These are phyloP conservation scores for Lentinula guzmanii DNA, from an alignment of 768 basidiomycete genomes.

Conservation along the genomic window DNA sequence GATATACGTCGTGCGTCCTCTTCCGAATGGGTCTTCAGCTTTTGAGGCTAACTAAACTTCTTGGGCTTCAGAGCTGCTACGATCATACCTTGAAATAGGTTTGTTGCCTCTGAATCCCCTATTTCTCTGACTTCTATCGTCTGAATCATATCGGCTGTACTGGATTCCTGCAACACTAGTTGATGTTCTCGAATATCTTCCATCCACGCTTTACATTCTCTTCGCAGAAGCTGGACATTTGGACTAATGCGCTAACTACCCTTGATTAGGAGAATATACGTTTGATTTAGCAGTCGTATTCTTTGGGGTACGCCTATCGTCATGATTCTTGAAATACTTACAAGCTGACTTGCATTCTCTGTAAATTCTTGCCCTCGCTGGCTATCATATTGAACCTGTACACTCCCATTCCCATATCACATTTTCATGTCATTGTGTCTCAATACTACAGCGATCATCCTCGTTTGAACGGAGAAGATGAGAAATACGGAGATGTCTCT, in stretches of 20 bases:
- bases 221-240: too few species aligned
- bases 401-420: background rate
- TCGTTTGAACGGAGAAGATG: conserved; percentile 62
- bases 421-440: background rate
- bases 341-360: too few species aligned
- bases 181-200: background rate
- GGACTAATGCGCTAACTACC: too few species aligned
- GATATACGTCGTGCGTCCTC: conserved; percentile 71
- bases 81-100: conserved; percentile 80
- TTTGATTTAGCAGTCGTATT: conserved; percentile 86
- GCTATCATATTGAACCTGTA: too few species aligned
- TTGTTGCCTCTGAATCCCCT: conserved; percentile 13
- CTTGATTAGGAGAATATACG: conserved; percentile 62
- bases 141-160: too few species aligned
- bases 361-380: too few species aligned
- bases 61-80: conserved; percentile 50
- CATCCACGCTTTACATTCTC: background rate
- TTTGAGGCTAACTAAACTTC: background rate
- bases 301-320: conserved; percentile 55
- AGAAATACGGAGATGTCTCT: background rate
- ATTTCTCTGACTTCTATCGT: too few species aligned
- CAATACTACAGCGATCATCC: conserved; percentile 48
- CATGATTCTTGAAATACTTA: background rate
- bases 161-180: too few species aligned
- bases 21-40: background rate